These are phyloP conservation scores for Ulvella scutata DNA, from an alignment of 139 green algal genomes.

Conservation along the genomic window DNA sequence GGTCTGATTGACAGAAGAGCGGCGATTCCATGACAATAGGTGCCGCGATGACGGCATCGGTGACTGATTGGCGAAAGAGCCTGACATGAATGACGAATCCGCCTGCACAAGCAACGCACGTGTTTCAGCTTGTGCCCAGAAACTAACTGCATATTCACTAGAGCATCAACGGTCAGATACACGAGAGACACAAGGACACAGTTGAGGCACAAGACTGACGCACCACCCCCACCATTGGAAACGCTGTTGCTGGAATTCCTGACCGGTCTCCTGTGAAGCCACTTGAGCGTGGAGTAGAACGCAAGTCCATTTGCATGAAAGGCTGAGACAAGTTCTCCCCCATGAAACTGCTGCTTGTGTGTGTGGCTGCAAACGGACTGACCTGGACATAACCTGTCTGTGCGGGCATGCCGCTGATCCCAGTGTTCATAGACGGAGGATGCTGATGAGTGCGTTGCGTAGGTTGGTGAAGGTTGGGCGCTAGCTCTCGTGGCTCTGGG, in stretches of 20 bases:
- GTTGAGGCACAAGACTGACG: not conserved
- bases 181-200: not conserved
- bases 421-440: not conserved
- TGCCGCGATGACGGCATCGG: not conserved
- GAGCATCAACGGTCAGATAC: not conserved
- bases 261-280: not conserved
- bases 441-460: not conserved
- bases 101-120: not conserved
- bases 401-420: not conserved
- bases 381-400: not conserved
- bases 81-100: not conserved
- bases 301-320: not conserved
- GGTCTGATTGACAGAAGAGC: not conserved
- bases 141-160: not conserved
- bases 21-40: not conserved
- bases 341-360: not conserved
- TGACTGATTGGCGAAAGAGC: not conserved
- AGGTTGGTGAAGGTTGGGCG: not conserved
- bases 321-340: no score
- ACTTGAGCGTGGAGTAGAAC: not conserved
- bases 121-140: not conserved
- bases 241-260: not conserved
- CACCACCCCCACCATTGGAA: not conserved
- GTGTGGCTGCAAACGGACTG: not conserved
- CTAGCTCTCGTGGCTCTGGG: conserved; percentile 16